These are phyloP conservation scores for Coix lacrymajobi DNA, from an alignment of 176 grass and related monocot genomes.

Conservation along the genomic window DNA sequence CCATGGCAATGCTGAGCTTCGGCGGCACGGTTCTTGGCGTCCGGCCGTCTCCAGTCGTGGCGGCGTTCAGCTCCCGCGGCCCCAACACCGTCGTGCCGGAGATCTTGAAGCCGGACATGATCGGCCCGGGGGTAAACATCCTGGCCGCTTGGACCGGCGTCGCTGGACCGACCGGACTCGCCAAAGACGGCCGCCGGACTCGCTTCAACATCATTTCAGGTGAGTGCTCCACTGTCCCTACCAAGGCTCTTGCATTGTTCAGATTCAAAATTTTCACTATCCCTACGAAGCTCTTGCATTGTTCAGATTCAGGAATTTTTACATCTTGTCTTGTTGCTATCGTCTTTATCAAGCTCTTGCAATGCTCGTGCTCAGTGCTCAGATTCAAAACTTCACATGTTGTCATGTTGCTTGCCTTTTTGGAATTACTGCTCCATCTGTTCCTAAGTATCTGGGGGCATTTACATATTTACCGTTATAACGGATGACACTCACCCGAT, in stretches of 20 bases:
- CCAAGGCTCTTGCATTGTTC: neutral
- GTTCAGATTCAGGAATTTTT: conserved; percentile 25
- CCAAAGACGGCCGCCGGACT: conserved; percentile 76
- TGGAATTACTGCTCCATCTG: conserved; percentile 9
- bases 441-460: too few species aligned
- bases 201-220: conserved; percentile 95
- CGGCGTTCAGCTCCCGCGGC: conserved; percentile 95
- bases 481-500: too few species aligned
- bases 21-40: conserved; percentile 83
- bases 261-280: conserved; percentile 21
- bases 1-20: conserved; percentile 71
- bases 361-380: neutral
- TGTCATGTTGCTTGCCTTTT: neutral
- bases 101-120: conserved; percentile 92
- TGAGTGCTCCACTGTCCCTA: conserved; percentile 29
- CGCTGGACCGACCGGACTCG: conserved; percentile 70
- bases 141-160: conserved; percentile 81
- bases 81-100: conserved; percentile 81
- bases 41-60: conserved; percentile 78
- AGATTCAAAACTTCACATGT: conserved; percentile 22
- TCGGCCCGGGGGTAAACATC: conserved; percentile 92
- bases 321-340: neutral
- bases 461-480: too few species aligned
- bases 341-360: neutral
- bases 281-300: neutral